Percentiles rank a stretch among this genome's conserved stretches.
These are phyloP conservation scores for Metschnikowia orientalis DNA, from an alignment of 805 yeast species.

Conservation along the genomic window DNA sequence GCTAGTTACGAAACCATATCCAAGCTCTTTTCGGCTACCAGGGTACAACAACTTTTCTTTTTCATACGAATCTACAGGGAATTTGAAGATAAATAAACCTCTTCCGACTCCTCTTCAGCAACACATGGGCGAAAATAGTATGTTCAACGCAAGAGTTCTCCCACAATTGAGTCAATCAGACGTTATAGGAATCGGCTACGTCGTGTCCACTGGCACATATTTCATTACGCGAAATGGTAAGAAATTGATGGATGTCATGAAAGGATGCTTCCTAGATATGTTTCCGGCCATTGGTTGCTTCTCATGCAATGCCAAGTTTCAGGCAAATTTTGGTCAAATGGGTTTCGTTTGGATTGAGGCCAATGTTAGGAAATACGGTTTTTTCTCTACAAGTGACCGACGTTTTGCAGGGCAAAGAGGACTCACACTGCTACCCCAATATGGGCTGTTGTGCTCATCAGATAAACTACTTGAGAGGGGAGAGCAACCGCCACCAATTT, in stretches of 20 bases:
- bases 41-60: constrained; percentile 68
- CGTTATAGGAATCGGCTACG: constrained; percentile 53
- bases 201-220: constrained; percentile 43
- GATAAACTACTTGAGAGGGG: constrained; percentile 67
- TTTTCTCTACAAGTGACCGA: constrained; percentile 45
- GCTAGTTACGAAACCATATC: constrained; percentile 67
- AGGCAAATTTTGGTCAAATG: constrained; percentile 41
- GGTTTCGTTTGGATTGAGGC: constrained; percentile 48
- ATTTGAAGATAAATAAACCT: constrained; percentile 62
- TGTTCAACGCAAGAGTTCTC: constrained; percentile 42
- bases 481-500: constrained; percentile 66
- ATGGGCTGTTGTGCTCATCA: constrained; percentile 21
- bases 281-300: constrained; percentile 54
- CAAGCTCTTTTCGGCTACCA: constrained; percentile 62
- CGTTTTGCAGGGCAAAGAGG: constrained; percentile 38
- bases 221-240: constrained; percentile 56
- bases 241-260: constrained; percentile 47
- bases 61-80: constrained; percentile 71
- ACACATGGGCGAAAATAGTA: constrained; percentile 37
- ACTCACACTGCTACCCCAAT: constrained; percentile 36
- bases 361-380: constrained; percentile 52
- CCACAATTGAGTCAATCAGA: constrained; percentile 53
- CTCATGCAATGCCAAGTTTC: constrained; percentile 39
- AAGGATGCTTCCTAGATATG: constrained; percentile 45
- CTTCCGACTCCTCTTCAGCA: constrained; percentile 46